Evolutionary conservation across 495 filamentous ascomycete species (phyloP).

Genomic region (Aspergillus taichungensis): DNA sequence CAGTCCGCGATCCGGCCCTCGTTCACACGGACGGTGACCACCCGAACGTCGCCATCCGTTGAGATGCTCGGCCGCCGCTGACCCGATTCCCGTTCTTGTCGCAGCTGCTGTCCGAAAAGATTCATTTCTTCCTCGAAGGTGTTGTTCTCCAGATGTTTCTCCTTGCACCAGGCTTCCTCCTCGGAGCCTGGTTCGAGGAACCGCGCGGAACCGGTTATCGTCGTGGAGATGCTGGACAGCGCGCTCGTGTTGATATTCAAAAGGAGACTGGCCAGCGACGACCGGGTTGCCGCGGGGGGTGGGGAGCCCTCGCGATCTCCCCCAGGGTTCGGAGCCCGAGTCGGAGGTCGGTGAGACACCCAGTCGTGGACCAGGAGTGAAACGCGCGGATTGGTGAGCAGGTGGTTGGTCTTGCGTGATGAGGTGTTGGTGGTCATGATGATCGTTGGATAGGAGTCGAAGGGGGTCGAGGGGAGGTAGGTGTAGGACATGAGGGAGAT

Average conservation of each 20-base stretch:
- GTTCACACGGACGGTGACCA: constrained; percentile 64
- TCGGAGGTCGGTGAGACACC: constrained; percentile 89
- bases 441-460: constrained; percentile 61
- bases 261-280: constrained; percentile 70
- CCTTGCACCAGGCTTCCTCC: constrained; percentile 74
- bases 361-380: constrained; percentile 96
- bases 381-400: constrained; percentile 80
- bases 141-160: constrained; percentile 82
- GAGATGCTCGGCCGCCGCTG: constrained; percentile 41
- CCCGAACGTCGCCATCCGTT: constrained; percentile 62
- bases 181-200: constrained; percentile 63
- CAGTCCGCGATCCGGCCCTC: constrained; percentile 73
- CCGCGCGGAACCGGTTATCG: constrained; percentile 76
- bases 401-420: constrained; percentile 82
- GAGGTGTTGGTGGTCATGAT: constrained; percentile 90
- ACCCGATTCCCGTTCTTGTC: constrained; percentile 11
- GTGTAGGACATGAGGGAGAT: constrained; percentile 99
- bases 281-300: constrained; percentile 52
- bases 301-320: constrained; percentile 51
- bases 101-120: constrained; percentile 33
- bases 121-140: constrained; percentile 56
- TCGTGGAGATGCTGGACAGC: constrained; percentile 83
- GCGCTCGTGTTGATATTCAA: constrained; percentile 84
- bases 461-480: constrained; percentile 81
- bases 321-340: constrained; percentile 46